phyloP scores from a whole-genome alignment of 257 asterid genomes.

The Rubia yunnanensis region DNA sequence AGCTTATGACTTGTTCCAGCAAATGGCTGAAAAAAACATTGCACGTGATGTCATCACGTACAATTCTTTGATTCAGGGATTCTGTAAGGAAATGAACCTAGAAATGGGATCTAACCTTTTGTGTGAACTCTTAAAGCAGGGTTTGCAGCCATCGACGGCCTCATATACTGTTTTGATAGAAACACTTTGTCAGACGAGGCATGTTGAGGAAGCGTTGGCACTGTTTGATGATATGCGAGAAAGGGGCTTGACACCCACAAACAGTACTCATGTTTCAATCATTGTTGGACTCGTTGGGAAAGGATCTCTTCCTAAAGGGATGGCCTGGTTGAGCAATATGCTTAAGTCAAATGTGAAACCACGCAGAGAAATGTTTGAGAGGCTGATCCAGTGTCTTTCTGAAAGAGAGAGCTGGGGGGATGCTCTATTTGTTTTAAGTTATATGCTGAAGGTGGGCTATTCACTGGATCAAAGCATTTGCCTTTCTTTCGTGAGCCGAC shows the following conservation, averaged over 20 bases:
- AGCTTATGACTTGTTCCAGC: constrained; percentile 39
- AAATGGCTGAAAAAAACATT: constrained; percentile 44
- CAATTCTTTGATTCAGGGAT: constrained; percentile 47
- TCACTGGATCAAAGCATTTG: constrained; percentile 22
- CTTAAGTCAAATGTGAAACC: constrained; percentile 35
- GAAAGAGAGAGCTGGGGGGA: constrained; percentile 32
- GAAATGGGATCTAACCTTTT: constrained; percentile 28
- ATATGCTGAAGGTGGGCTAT: constrained; percentile 49
- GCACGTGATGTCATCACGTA: constrained; percentile 35
- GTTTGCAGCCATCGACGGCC: constrained; percentile 37
- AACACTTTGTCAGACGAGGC: constrained; percentile 40
- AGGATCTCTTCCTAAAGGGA: constrained; percentile 34
- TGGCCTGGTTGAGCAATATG: constrained; percentile 41
- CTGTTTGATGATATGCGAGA: constrained; percentile 52
- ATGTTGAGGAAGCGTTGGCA: constrained; percentile 38
- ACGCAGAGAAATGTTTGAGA: constrained; percentile 37
- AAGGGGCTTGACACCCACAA: constrained; percentile 35
- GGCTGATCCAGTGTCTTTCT: constrained; percentile 31
- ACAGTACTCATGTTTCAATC: constrained; percentile 28
- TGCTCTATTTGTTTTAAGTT: constrained; percentile 32
- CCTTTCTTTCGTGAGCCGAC: constrained; percentile 32
- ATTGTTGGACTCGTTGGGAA: constrained; percentile 38
- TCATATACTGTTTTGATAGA: constrained; percentile 32
- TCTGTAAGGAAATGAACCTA: constrained; percentile 32
- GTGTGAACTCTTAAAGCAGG: constrained; percentile 35